These are phyloP conservation scores for Claviceps sorghi DNA, from an alignment of 2,329 filamentous ascomycete species.

Conservation along the genomic window DNA sequence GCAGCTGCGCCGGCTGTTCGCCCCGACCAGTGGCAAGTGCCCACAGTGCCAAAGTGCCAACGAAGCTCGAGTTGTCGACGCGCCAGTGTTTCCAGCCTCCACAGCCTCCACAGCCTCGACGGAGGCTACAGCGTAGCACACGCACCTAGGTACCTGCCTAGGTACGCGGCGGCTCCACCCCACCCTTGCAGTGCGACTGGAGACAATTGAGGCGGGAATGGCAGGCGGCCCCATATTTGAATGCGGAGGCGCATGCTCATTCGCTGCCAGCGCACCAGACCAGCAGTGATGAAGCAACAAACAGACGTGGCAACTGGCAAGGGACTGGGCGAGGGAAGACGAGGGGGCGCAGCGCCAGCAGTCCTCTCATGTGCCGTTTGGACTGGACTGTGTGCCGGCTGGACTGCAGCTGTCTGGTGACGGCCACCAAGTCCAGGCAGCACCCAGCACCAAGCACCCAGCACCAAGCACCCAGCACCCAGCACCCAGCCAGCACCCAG, in stretches of 20 bases:
- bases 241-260: not conserved
- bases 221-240: not conserved
- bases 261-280: not conserved
- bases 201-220: not conserved
- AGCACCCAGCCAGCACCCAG: slow-evolving; percentile 4
- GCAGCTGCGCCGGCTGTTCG: not conserved
- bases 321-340: not conserved
- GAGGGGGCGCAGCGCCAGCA: not conserved
- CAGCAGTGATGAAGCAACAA: not conserved
- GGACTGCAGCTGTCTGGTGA: not conserved
- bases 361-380: too few relatives aligned
- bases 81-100: too few relatives aligned
- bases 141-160: too few relatives aligned
- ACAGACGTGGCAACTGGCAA: not conserved
- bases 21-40: too few relatives aligned
- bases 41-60: not conserved
- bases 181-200: not conserved
- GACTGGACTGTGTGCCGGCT: not conserved
- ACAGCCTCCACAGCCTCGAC: too few relatives aligned
- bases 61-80: too few relatives aligned
- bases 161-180: too few relatives aligned
- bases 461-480: slow-evolving; percentile 1
- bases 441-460: not conserved
- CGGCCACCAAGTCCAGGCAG: not conserved
- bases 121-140: too few relatives aligned